A percentile compares a stretch with the other conserved stretches of the same genome.
Conservation (phyloP, 2,329 filamentous ascomycete species). For the Penicillium sclerotiorum region DNA sequence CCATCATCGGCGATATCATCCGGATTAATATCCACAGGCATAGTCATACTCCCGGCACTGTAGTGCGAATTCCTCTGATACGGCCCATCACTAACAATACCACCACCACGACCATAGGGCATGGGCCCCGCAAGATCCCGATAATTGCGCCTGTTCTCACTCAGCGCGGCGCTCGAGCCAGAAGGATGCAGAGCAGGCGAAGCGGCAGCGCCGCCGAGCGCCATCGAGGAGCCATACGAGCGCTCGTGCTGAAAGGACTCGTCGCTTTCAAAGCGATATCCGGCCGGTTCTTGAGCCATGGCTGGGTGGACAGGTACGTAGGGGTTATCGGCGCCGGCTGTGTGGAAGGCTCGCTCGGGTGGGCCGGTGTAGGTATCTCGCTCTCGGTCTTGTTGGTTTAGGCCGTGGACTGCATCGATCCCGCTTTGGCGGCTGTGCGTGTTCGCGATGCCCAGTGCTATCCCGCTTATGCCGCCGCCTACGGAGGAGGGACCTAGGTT, state of each 20-base stretch:
- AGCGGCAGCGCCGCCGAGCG: slow-evolving; percentile 37
- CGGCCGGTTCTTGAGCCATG: too few species aligned
- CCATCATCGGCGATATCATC: slow-evolving; percentile 83
- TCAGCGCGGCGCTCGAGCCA: slow-evolving; percentile 33
- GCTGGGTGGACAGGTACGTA: slow-evolving; percentile 32
- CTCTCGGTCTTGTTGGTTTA: slow-evolving; percentile 24
- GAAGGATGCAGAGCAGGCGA: slow-evolving; percentile 38
- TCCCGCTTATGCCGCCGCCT: slow-evolving; percentile 67
- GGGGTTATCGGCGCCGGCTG: slow-evolving; percentile 40
- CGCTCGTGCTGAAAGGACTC: slow-evolving; percentile 41
- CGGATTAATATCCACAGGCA: slow-evolving; percentile 66
- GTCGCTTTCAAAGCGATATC: slow-evolving; percentile 13
- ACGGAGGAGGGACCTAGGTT: slow-evolving; percentile 66
- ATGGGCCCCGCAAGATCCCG: not conserved
- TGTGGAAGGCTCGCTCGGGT: slow-evolving; percentile 39
- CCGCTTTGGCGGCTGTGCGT: slow-evolving; percentile 67
- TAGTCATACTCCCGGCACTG: slow-evolving; percentile 54
- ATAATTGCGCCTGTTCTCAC: slow-evolving; percentile 44
- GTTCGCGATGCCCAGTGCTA: slow-evolving; percentile 68
- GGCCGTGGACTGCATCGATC: slow-evolving; percentile 60
- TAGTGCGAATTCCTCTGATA: slow-evolving; percentile 63
- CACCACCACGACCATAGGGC: slow-evolving; percentile 19
- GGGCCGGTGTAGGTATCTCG: slow-evolving; percentile 34
- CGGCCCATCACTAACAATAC: slow-evolving; percentile 61
- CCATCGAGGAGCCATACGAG: slow-evolving; percentile 41